Base-by-base conservation (phyloP, 129 eudicot genomes). In the Artemisia annua region DNA sequence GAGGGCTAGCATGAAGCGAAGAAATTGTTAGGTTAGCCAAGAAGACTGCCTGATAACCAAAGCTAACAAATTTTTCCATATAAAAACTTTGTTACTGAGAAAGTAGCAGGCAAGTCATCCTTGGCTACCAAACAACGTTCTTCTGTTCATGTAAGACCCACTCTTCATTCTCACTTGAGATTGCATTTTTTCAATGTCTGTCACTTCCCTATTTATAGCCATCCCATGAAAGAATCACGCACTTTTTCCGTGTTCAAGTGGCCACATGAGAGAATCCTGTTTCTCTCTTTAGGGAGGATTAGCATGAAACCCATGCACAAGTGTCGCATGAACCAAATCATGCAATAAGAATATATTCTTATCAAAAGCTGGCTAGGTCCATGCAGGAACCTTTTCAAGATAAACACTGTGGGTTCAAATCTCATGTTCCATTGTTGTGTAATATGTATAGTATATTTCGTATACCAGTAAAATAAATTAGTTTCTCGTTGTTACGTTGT, bases 61-160 rank as follows among this genome's bases (percentile, higher is more conserved):
- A 51, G 65, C 73, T 71, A 71, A 22, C 35, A 61, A 67, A 64
- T 52, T 50, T 43, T 46, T 46, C 18, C 10, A 53, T 64, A 51
- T n/a, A 19, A 58, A 43, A 11, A 6, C 11, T 63, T 20, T 62
- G 48, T 53, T 6, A 39, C 46, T 39, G 46, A 69, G 57, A 70
- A 61, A 19, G 56, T n/a, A 22, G 60, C 79, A 82, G 93, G 89
- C 89, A 85, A 87, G 87, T 85, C 93, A 87, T 87, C 87, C 93
- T 87, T 87, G 93, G 89, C 93, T 87, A 84, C 79, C 69, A 54
- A 80, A 84, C 89, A 56, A 73, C 13, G 30, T 75, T 80, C 79
- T 77, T 72, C 77, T 75, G 77, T 78, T 78, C 87, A 80, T 83
- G 85, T 73, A 77, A 86, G 83, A 62, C 81, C 85, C 30, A 69